These are phyloP conservation scores for Trichoderma atrobrunneum DNA, from an alignment of 2,329 filamentous ascomycete genomes.

Conservation along the genomic window DNA sequence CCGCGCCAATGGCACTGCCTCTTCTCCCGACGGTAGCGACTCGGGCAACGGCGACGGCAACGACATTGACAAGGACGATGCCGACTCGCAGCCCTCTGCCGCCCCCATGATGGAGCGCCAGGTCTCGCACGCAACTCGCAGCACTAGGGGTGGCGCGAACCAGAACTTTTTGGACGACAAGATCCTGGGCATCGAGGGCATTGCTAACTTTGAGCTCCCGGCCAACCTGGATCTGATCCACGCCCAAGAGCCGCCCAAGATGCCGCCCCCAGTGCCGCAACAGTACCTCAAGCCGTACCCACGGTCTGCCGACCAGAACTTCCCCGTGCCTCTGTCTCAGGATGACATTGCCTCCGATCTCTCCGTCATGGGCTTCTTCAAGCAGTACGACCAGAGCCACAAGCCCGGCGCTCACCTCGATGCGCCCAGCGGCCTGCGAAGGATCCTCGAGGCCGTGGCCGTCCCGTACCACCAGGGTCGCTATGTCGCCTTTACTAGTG, in stretches of 20 bases:
- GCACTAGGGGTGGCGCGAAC: slow-evolving; percentile 53
- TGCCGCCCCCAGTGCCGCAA: slow-evolving; percentile 55
- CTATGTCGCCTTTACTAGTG: slow-evolving; percentile 49
- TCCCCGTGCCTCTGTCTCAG: slow-evolving; percentile 47
- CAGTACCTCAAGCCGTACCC: slow-evolving; percentile 59
- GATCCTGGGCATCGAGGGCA: slow-evolving; percentile 57
- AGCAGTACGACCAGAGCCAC: slow-evolving; percentile 53
- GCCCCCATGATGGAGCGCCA: slow-evolving; percentile 62
- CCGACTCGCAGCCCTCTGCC: slow-evolving; percentile 47
- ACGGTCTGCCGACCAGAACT: slow-evolving; percentile 54
- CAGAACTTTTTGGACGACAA: slow-evolving; percentile 58
- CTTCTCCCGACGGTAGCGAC: slow-evolving; percentile 53
- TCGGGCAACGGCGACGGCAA: slow-evolving; percentile 51
- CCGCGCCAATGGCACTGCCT: slow-evolving; percentile 49
- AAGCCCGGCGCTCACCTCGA: slow-evolving; percentile 57
- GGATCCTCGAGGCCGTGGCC: slow-evolving; percentile 54
- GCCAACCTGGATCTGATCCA: slow-evolving; percentile 57
- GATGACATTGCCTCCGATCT: slow-evolving; percentile 56
- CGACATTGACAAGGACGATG: slow-evolving; percentile 49
- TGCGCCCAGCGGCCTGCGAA: slow-evolving; percentile 50
- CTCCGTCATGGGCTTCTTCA: slow-evolving; percentile 56
- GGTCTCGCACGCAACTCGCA: slow-evolving; percentile 62
- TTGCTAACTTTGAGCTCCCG: slow-evolving; percentile 58
- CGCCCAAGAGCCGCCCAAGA: slow-evolving; percentile 53
- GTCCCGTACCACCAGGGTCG: slow-evolving; percentile 46